These are phyloP conservation scores for Seminavis robusta DNA, from an alignment of 108 stramenopile species.

Conservation along the genomic window DNA sequence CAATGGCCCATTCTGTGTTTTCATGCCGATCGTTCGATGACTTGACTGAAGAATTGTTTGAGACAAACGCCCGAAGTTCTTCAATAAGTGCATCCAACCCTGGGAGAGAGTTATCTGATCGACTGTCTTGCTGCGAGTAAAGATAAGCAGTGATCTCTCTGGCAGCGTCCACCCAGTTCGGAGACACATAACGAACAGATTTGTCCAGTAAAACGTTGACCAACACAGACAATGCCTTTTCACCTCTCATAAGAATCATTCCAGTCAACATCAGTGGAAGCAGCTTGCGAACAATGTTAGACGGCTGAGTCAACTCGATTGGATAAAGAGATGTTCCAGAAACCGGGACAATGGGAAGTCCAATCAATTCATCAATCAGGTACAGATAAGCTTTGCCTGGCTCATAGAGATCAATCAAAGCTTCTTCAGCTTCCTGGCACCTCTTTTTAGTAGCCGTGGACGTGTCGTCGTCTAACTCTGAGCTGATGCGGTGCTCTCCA, in stretches of 20 bases:
- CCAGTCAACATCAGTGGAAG: slow-evolving; percentile 53
- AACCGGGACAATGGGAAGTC: slow-evolving; percentile 31
- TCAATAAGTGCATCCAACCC: slow-evolving; percentile 12
- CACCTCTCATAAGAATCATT: slow-evolving; percentile 53
- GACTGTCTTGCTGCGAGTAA: slow-evolving; percentile 15
- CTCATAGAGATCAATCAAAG: slow-evolving; percentile 27
- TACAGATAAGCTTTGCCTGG: slow-evolving; percentile 36
- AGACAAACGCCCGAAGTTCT: slow-evolving; percentile 12
- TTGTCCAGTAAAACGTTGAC: slow-evolving; percentile 26
- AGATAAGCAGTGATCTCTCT: slow-evolving; percentile 21
- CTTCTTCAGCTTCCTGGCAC: background rate
- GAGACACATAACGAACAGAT: slow-evolving; percentile 10
- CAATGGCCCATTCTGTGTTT: slow-evolving; percentile 39
- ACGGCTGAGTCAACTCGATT: slow-evolving; percentile 23
- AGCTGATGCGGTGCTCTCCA: slow-evolving; percentile 9
- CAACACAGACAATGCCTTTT: slow-evolving; percentile 29
- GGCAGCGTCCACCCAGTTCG: slow-evolving; percentile 31
- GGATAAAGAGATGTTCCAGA: slow-evolving; percentile 21
- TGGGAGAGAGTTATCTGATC: slow-evolving; percentile 2
- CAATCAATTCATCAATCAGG: slow-evolving; percentile 45
- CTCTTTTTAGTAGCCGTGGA: too few species aligned
- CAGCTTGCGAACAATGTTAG: slow-evolving; percentile 25
- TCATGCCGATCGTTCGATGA: background rate
- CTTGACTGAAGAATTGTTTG: slow-evolving; percentile 4
- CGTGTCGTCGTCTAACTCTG: slow-evolving; percentile 7